Evolutionary conservation across 352 stramenopile genomes (phyloP).

Genomic region (Pythium guiyangense): DNA sequence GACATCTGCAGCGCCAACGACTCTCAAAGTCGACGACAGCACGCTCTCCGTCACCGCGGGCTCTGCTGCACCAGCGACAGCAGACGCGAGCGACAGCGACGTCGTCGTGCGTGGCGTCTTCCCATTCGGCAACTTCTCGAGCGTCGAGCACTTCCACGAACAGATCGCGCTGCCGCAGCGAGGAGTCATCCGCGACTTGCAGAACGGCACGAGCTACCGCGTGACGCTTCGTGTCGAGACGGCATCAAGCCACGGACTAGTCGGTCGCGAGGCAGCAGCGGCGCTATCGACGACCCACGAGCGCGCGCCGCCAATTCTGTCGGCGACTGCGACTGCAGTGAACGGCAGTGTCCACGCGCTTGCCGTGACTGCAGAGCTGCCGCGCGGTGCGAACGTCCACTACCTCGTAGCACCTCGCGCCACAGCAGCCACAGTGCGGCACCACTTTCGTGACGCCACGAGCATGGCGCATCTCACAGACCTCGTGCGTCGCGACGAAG

Average conservation of each 20-base stretch:
- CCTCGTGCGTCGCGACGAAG: conserved; percentile 15
- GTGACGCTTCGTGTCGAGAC: conserved; percentile 50
- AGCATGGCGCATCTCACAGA: conserved; percentile 24
- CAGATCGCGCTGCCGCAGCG: conserved; percentile 21
- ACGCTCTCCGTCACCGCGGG: no score
- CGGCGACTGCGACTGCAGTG: conserved; percentile 22
- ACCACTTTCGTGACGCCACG: conserved; percentile 25
- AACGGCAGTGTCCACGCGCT: conserved; percentile 51
- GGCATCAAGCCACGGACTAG: conserved; percentile 42
- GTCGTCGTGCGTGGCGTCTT: conserved; percentile 21
- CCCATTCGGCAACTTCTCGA: conserved; percentile 30
- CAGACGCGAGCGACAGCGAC: conserved; percentile 6
- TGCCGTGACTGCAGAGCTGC: conserved; percentile 33
- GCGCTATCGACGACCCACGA: conserved; percentile 38
- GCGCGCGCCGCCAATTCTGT: conserved; percentile 34
- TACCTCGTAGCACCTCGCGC: conserved; percentile 27
- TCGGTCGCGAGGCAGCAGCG: conserved; percentile 23
- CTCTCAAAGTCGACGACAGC: neutral
- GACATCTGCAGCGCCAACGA: neutral
- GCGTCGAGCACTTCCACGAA: conserved; percentile 25
- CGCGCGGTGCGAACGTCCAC: conserved; percentile 43
- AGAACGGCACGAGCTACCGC: conserved; percentile 39
- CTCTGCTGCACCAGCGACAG: neutral
- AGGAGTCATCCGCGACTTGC: conserved; percentile 31
- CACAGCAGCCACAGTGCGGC: conserved; percentile 13